Evolutionary conservation across 78 protist species (phyloP).

Genomic region (Pigoraptor vietnamica): DNA sequence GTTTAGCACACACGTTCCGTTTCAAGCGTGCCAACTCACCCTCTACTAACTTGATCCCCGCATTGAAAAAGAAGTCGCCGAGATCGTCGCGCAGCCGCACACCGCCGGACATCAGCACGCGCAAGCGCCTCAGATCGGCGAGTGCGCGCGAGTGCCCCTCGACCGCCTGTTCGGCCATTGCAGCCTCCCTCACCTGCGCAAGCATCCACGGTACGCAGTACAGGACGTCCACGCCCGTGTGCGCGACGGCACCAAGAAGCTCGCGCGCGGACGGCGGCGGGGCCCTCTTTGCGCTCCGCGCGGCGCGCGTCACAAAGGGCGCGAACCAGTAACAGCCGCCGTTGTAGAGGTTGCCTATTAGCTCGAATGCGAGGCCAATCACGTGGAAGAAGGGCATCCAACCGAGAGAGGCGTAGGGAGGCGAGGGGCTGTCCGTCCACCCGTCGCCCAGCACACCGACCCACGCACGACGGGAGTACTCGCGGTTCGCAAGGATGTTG

Average conservation of each 20-base stretch:
- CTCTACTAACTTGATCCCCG: not conserved
- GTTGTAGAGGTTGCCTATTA: not conserved
- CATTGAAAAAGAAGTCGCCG: not conserved
- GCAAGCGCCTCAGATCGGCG: too few species aligned
- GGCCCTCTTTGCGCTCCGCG: not conserved
- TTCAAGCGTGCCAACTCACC: not conserved
- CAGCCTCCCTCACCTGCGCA: not conserved
- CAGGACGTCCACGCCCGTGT: not conserved
- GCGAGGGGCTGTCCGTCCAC: too few species aligned
- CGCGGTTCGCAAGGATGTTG: not conserved
- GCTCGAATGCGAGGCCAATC: not conserved
- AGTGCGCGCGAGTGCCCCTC: too few species aligned
- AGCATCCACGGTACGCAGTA: not conserved
- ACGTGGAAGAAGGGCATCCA: not conserved
- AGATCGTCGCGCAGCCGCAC: not conserved
- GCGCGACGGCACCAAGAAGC: not conserved
- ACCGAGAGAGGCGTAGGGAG: not conserved
- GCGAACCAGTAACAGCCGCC: not conserved
- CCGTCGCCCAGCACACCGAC: not conserved
- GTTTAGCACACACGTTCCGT: too few species aligned
- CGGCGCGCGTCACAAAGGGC: not conserved
- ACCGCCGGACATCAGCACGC: not conserved
- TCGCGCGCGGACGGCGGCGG: not conserved
- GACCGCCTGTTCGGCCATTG: too few species aligned
- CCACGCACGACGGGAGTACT: not conserved